A percentile compares a stretch with the other conserved stretches of the same genome.
Conservation (phyloP, 2,329 filamentous ascomycete species). For the Cladorrhinum sp. region DNA sequence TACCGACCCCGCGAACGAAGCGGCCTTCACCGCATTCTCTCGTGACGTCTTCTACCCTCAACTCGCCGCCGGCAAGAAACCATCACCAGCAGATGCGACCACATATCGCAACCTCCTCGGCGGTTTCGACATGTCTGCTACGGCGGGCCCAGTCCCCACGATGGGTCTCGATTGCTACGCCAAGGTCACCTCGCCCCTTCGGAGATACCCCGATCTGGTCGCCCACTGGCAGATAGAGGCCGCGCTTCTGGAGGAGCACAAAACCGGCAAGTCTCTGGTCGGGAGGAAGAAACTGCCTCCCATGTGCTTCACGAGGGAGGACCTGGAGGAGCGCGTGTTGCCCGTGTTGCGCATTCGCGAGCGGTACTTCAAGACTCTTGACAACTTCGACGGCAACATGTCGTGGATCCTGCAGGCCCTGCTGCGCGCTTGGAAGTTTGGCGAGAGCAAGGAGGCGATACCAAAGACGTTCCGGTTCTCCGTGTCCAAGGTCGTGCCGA, state of each 20-base stretch:
- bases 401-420: slow-evolving; percentile 60
- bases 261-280: slow-evolving; percentile 34
- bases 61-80: slow-evolving; percentile 35
- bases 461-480: slow-evolving; percentile 49
- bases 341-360: slow-evolving; percentile 52
- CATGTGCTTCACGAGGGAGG: slow-evolving; percentile 45
- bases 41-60: slow-evolving; percentile 39
- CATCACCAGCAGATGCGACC: slow-evolving; percentile 32
- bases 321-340: slow-evolving; percentile 44
- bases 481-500: slow-evolving; percentile 38
- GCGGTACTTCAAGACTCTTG: slow-evolving; percentile 46
- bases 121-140: slow-evolving; percentile 49
- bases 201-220: slow-evolving; percentile 60
- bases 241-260: slow-evolving; percentile 47
- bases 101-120: slow-evolving; percentile 44
- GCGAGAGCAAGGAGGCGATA: slow-evolving; percentile 38
- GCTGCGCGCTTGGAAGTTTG: slow-evolving; percentile 56
- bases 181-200: slow-evolving; percentile 64
- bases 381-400: slow-evolving; percentile 41
- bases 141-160: slow-evolving; percentile 53
- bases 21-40: slow-evolving; percentile 38
- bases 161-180: slow-evolving; percentile 60
- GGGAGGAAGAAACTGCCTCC: background rate
- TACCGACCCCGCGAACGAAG: slow-evolving; percentile 38
- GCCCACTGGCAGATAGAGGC: slow-evolving; percentile 66